A percentile compares a stretch with the other conserved stretches of the same genome.
phyloP scores from a whole-genome alignment of 805 yeast species.

The Saccharomycopsis schoenii region DNA sequence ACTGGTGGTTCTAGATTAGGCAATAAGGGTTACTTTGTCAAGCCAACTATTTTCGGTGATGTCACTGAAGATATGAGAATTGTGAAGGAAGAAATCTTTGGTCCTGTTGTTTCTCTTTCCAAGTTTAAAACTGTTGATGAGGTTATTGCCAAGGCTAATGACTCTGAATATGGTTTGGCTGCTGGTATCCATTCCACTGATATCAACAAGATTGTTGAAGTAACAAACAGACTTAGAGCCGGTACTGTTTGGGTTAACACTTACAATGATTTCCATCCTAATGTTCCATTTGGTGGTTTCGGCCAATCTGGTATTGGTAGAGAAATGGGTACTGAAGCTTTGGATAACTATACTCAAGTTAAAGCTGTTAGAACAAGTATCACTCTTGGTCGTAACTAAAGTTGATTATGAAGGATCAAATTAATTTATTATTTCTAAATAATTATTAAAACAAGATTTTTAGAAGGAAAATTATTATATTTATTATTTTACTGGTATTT shows the following conservation, averaged over 20 bases:
- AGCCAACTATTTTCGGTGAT: constrained; percentile 68
- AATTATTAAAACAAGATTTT: too few relatives aligned
- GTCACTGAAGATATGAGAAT: constrained; percentile 53
- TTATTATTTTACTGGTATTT: too few relatives aligned
- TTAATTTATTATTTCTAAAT: too few relatives aligned
- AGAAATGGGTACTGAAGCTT: constrained; percentile 76
- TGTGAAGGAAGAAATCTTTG: constrained; percentile 68
- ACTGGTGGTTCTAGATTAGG: constrained; percentile 65
- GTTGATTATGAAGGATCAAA: too few relatives aligned
- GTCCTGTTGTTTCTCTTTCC: constrained; percentile 66
- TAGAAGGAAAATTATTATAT: too few relatives aligned
- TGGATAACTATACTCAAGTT: constrained; percentile 64
- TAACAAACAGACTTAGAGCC: constrained; percentile 55
- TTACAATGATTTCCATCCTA: constrained; percentile 64
- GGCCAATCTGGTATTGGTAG: constrained; percentile 77
- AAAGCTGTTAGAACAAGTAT: constrained; percentile 59
- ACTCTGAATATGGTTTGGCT: constrained; percentile 68
- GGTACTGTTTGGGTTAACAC: constrained; percentile 80
- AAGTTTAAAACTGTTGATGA: constrained; percentile 63
- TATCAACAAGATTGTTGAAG: constrained; percentile 50
- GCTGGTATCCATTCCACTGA: constrained; percentile 68
- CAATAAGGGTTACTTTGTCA: constrained; percentile 58
- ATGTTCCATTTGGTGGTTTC: constrained; percentile 77
- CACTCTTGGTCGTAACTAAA: background rate
- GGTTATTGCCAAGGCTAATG: constrained; percentile 56